Evolutionary conservation across 441 rosid species (phyloP).

Genomic region (Erodium texanum): DNA sequence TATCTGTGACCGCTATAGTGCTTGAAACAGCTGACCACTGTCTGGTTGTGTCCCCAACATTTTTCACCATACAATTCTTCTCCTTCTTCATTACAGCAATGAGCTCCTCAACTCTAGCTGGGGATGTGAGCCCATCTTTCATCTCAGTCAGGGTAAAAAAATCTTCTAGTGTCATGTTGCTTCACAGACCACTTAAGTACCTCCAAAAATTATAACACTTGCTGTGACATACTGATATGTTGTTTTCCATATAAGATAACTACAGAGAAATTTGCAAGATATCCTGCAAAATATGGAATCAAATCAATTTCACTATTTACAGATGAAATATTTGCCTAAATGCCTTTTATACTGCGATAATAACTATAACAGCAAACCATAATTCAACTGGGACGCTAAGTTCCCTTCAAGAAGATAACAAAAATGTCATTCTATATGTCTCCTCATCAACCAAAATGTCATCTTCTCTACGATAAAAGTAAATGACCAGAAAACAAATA

Average conservation of each 20-base stretch:
- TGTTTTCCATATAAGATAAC: constrained; percentile 29
- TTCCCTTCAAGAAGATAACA: neutral
- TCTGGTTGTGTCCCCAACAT: constrained; percentile 63
- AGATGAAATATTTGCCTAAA: neutral
- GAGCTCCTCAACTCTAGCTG: constrained; percentile 75
- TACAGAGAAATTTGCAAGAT: constrained; percentile 12
- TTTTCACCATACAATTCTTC: constrained; percentile 53
- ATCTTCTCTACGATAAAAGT: neutral
- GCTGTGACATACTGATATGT: constrained; percentile 17
- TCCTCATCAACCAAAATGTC: neutral
- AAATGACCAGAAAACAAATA: neutral
- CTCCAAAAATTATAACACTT: constrained; percentile 30
- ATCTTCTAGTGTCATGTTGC: constrained; percentile 84
- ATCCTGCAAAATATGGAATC: constrained; percentile 33
- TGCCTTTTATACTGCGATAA: neutral
- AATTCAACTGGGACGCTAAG: neutral
- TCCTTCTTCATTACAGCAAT: constrained; percentile 64
- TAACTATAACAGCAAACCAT: neutral
- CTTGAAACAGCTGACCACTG: constrained; percentile 92
- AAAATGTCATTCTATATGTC: neutral
- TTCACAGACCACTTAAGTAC: constrained; percentile 33
- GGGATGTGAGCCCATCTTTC: constrained; percentile 79
- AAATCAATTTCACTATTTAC: neutral
- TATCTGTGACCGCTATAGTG: constrained; percentile 72
- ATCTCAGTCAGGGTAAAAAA: constrained; percentile 82